These are phyloP conservation scores for Cylindrodendrum hubeiense DNA, from an alignment of 2,329 filamentous ascomycete species.

Conservation along the genomic window DNA sequence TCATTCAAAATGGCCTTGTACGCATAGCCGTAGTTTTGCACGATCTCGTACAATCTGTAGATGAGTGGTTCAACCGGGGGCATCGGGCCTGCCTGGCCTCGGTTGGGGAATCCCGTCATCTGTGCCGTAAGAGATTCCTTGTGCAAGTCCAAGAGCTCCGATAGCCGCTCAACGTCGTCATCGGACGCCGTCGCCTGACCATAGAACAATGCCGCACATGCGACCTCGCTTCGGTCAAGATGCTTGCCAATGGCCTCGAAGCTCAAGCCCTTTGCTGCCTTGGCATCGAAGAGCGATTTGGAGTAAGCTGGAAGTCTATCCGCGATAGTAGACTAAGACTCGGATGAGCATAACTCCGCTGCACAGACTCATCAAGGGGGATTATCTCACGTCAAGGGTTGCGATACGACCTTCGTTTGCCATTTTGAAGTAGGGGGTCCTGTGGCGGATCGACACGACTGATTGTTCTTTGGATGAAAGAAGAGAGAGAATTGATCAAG, in stretches of 20 bases:
- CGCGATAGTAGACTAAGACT: slow-evolving; percentile 70
- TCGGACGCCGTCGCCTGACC: slow-evolving; percentile 81
- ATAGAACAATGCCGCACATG: slow-evolving; percentile 90
- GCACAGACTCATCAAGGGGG: neutral
- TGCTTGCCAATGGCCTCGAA: slow-evolving; percentile 83
- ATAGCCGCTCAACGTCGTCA: slow-evolving; percentile 76
- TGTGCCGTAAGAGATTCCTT: slow-evolving; percentile 68
- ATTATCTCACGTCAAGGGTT: slow-evolving; percentile 53
- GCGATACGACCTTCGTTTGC: slow-evolving; percentile 44
- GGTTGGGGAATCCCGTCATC: slow-evolving; percentile 81
- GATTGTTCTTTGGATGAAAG: slow-evolving; percentile 17
- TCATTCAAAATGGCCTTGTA: slow-evolving; percentile 97
- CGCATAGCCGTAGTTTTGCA: slow-evolving; percentile 96
- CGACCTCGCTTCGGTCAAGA: slow-evolving; percentile 84
- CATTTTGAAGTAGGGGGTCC: slow-evolving; percentile 29
- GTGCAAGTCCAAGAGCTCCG: slow-evolving; percentile 72
- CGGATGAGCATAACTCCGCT: slow-evolving; percentile 26
- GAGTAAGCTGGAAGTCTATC: slow-evolving; percentile 79
- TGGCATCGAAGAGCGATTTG: slow-evolving; percentile 77
- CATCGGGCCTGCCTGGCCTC: slow-evolving; percentile 71
- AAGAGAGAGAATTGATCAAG: neutral
- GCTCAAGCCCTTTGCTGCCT: slow-evolving; percentile 78
- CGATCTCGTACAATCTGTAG: slow-evolving; percentile 92
- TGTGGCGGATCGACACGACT: slow-evolving; percentile 9
- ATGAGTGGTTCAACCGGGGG: slow-evolving; percentile 64